Evolutionary conservation across 768 basidiomycete genomes (phyloP).

Genomic region (Amanita muscaria): DNA sequence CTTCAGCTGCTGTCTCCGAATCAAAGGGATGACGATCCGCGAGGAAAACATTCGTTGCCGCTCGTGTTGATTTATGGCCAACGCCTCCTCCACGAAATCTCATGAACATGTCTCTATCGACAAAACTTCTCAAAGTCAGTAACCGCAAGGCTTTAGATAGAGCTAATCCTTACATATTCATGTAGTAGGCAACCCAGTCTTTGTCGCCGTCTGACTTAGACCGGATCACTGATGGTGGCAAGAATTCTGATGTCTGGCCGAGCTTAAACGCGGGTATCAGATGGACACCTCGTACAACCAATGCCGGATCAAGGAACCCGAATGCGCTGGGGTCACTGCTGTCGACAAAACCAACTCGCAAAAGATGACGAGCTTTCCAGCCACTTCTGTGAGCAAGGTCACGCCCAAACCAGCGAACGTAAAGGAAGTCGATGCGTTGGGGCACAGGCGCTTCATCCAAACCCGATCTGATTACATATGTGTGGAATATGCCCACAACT

Average conservation of each 20-base stretch:
- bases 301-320: neutral
- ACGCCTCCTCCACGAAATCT: constrained; percentile 21
- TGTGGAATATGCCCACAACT: constrained; percentile 18
- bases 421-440: constrained; percentile 17
- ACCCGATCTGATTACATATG: constrained; percentile 3
- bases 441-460: neutral
- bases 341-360: constrained; percentile 15
- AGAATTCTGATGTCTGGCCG: neutral
- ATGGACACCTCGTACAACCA: neutral
- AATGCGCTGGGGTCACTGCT: neutral
- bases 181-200: neutral
- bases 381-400: constrained; percentile 8
- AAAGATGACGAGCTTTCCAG: constrained; percentile 6
- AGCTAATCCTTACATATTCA: neutral
- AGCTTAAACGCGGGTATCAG: neutral
- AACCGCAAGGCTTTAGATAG: neutral
- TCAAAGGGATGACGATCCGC: too few relatives aligned
- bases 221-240: neutral
- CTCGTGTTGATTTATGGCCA: constrained; percentile 16
- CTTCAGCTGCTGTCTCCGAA: too few relatives aligned
- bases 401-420: constrained; percentile 18
- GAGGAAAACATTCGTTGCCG: too few relatives aligned
- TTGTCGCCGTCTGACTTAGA: neutral
- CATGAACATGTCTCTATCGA: constrained; percentile 28
- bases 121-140: too few relatives aligned